phyloP scores from a whole-genome alignment of 2,329 filamentous ascomycete genomes.

The Torrubiellomyces zombiae region DNA sequence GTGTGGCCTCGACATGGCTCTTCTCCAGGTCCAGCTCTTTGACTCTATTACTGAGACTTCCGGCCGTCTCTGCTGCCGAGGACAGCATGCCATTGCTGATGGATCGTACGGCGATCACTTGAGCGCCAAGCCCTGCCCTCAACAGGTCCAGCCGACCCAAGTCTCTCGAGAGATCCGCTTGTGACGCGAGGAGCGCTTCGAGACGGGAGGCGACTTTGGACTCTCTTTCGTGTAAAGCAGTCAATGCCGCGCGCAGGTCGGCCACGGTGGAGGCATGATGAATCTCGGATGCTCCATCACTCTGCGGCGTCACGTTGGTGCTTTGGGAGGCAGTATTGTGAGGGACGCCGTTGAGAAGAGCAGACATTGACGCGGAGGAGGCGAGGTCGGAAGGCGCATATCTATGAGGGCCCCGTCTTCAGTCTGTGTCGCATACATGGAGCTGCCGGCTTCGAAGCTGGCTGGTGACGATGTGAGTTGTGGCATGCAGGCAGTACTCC shows the following conservation, averaged over 20 bases:
- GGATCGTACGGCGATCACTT: conserved; percentile 65
- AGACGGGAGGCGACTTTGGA: conserved; percentile 56
- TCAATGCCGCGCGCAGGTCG: conserved; percentile 65
- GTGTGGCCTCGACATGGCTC: conserved; percentile 72
- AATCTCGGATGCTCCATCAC: conserved; percentile 23
- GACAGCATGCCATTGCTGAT: conserved; percentile 87
- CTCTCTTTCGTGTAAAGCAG: conserved; percentile 61
- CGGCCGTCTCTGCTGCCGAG: conserved; percentile 69
- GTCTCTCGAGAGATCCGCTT: conserved; percentile 75
- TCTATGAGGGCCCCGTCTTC: conserved; percentile 18
- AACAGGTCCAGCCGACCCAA: conserved; percentile 76
- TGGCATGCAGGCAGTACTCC: too few relatives aligned
- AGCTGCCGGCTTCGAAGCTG: too few relatives aligned
- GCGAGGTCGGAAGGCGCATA: conserved; percentile 24
- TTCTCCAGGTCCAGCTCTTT: conserved; percentile 83
- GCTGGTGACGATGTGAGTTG: too few relatives aligned
- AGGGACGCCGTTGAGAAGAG: conserved; percentile 26
- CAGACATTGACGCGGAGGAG: conserved; percentile 28
- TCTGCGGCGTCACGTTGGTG: conserved; percentile 9
- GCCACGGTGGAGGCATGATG: conserved; percentile 57
- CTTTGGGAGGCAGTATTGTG: conserved; percentile 15
- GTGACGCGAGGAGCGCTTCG: conserved; percentile 60
- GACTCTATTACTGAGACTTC: conserved; percentile 71
- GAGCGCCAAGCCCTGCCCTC: conserved; percentile 72
- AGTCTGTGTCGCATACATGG: too few relatives aligned